phyloP scores from a whole-genome alignment of 148 eudicot genomes.

The Camellia lanceoleosa region DNA sequence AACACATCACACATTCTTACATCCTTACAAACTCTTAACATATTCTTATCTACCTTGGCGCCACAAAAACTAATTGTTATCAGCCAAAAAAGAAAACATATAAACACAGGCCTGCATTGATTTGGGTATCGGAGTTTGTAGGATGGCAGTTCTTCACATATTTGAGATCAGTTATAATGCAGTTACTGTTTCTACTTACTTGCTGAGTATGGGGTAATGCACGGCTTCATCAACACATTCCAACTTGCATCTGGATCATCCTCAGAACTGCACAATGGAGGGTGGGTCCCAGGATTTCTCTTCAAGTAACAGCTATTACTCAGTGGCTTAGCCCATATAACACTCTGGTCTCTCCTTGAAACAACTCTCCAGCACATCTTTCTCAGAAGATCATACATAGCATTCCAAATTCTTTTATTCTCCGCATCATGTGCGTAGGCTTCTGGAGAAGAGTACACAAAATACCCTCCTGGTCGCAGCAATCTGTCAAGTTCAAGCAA shows the following conservation, averaged over 20 bases:
- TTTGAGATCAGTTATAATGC: neutral
- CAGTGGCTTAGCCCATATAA: constrained; percentile 67
- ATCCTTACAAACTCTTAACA: too few species aligned
- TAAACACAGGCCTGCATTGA: too few species aligned
- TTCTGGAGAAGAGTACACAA: constrained; percentile 78
- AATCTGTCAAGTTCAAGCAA: constrained; percentile 68
- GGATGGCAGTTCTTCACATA: too few species aligned
- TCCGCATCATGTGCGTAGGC: constrained; percentile 72
- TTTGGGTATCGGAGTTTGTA: too few species aligned
- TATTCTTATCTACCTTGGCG: too few species aligned
- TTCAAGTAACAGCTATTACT: constrained; percentile 61
- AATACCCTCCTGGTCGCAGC: constrained; percentile 75
- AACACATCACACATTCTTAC: too few species aligned
- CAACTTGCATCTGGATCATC: constrained; percentile 66
- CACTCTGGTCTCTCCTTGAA: constrained; percentile 67
- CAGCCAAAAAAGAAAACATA: too few species aligned
- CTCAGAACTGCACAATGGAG: constrained; percentile 46
- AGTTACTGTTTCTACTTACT: constrained; percentile 36
- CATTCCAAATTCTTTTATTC: constrained; percentile 60
- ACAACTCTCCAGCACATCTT: constrained; percentile 85
- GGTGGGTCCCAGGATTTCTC: constrained; percentile 52
- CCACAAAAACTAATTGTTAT: too few species aligned
- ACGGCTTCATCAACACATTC: constrained; percentile 65
- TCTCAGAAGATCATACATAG: constrained; percentile 51
- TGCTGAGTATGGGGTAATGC: constrained; percentile 59